Base-by-base conservation (phyloP, 2,329 filamentous ascomycete genomes). In the Talaromyces sp. region DNA sequence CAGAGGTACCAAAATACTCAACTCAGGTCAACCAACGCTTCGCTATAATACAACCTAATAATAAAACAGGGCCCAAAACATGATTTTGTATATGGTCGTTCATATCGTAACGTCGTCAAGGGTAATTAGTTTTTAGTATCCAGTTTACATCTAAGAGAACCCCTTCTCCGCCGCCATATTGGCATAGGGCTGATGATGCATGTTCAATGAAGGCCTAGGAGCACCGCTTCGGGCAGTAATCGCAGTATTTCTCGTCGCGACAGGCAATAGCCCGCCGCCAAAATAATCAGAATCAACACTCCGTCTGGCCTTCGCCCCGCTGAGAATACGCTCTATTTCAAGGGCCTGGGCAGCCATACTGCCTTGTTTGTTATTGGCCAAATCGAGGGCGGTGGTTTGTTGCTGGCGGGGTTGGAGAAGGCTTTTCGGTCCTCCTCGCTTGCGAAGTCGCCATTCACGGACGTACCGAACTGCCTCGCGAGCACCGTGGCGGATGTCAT, bases 401-500 rank as follows among this genome's bases (percentile, higher is more conserved):
- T 28, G 11, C 19, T 32, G 28, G 25, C 44, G 22, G 19, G 44
- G 8, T 32, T 44, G 15, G 53, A 51, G 6, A 42, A 47, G 36
- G 42, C 49, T 25, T 42, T 55, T n/a, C 2, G 52, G 28, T 19
- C 30, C 49, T 17, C 32, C 32, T 15, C 51, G 44, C 6, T 36
- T 32, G 22, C 55, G 32, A 4, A 53, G 9, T 13, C 28, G 47
- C 72, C 71, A 73, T 28, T 66, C 64, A 8, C 66, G 68, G 6
- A 69, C 61, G 9, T 66, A 64, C 3, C 68, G 61, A 1, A 66
- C 63, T 1, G 64, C 68, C 49, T 69, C 65, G 22, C 69, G 70
- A 54, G 68, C 71, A 25, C 67, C 70, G 54, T 72, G 65, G 3
- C 73, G 71, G 19, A 78, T 73, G 55, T 77, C 76, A 55, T 82